Conservation (phyloP, 106 monocot species). For the Hemerocallis citrina region DNA sequence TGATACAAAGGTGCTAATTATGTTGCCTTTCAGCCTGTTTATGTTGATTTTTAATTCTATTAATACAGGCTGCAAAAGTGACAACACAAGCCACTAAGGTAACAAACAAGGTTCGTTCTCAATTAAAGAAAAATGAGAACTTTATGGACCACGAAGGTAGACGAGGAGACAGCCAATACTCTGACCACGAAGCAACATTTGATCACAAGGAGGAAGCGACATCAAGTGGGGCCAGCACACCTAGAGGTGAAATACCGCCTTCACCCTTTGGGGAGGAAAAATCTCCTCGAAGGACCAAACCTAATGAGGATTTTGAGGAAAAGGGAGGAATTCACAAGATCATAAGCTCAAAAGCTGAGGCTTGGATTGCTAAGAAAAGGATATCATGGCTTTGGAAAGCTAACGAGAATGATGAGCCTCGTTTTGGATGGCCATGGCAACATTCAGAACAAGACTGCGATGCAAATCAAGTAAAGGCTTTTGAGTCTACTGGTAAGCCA, state of each 20-base stretch:
- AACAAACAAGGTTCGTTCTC: slow-evolving; percentile 82
- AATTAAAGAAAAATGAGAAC: slow-evolving; percentile 42
- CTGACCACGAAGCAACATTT: slow-evolving; percentile 31
- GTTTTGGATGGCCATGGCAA: slow-evolving; percentile 64
- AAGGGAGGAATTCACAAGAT: slow-evolving; percentile 64
- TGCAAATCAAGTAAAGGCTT: slow-evolving; percentile 25
- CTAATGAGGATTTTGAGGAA: slow-evolving; percentile 27
- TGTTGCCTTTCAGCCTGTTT: slow-evolving; percentile 12
- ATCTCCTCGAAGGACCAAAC: background rate
- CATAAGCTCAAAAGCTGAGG: slow-evolving; percentile 83
- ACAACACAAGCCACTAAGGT: slow-evolving; percentile 66
- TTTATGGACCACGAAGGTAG: slow-evolving; percentile 40
- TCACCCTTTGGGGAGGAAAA: slow-evolving; percentile 42
- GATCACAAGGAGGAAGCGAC: slow-evolving; percentile 68
- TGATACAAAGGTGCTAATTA: too few relatives aligned
- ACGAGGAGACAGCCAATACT: slow-evolving; percentile 41
- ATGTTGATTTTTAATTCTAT: slow-evolving; percentile 22
- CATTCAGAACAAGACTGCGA: slow-evolving; percentile 57
- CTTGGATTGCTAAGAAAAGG: slow-evolving; percentile 70
- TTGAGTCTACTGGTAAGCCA: slow-evolving; percentile 23
- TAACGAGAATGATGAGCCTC: slow-evolving; percentile 42
- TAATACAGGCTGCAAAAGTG: slow-evolving; percentile 6
- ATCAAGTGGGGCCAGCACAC: slow-evolving; percentile 72
- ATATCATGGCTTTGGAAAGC: slow-evolving; percentile 85
- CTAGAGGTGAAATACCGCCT: slow-evolving; percentile 41